phyloP scores from a whole-genome alignment of 805 yeast genomes.

The Metschnikowia picachoensis region DNA sequence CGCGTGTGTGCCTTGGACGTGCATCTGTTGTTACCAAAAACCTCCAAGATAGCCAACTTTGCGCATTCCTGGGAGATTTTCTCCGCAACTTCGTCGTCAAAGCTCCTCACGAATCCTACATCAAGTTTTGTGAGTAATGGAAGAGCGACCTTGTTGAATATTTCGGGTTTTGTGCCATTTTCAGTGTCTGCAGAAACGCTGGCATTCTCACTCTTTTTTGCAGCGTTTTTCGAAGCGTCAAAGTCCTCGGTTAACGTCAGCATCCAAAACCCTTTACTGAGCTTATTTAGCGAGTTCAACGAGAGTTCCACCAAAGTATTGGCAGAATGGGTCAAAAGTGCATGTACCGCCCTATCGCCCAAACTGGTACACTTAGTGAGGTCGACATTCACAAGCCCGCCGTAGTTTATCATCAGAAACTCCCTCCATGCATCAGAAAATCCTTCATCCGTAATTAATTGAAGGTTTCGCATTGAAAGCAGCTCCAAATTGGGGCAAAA shows the following conservation, averaged over 20 bases:
- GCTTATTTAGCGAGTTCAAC: slow-evolving; percentile 64
- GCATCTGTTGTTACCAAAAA: slow-evolving; percentile 74
- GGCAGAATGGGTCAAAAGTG: slow-evolving; percentile 59
- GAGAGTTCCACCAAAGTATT: slow-evolving; percentile 64
- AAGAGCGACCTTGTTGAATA: slow-evolving; percentile 26
- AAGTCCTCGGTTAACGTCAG: slow-evolving; percentile 39
- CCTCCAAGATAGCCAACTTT: slow-evolving; percentile 63
- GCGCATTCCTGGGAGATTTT: slow-evolving; percentile 56
- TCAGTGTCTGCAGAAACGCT: slow-evolving; percentile 3
- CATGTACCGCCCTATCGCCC: slow-evolving; percentile 58
- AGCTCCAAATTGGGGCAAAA: slow-evolving; percentile 55
- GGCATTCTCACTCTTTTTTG: slow-evolving; percentile 14
- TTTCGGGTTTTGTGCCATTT: not conserved
- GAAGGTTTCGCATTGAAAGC: slow-evolving; percentile 56
- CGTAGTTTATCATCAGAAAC: slow-evolving; percentile 46
- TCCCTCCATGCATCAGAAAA: slow-evolving; percentile 53
- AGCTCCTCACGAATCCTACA: slow-evolving; percentile 72
- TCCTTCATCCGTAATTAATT: slow-evolving; percentile 68
- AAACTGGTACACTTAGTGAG: slow-evolving; percentile 64
- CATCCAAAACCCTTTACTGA: slow-evolving; percentile 50
- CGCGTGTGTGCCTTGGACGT: slow-evolving; percentile 51
- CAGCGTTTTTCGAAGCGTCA: slow-evolving; percentile 11
- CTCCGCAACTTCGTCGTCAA: slow-evolving; percentile 67
- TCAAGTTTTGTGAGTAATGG: slow-evolving; percentile 69
- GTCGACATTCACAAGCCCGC: slow-evolving; percentile 57